Evolutionary conservation across 441 rosid species (phyloP), one percentile per base, ranked within the genome.

Genomic region (Populus trichocarpa): DNA sequence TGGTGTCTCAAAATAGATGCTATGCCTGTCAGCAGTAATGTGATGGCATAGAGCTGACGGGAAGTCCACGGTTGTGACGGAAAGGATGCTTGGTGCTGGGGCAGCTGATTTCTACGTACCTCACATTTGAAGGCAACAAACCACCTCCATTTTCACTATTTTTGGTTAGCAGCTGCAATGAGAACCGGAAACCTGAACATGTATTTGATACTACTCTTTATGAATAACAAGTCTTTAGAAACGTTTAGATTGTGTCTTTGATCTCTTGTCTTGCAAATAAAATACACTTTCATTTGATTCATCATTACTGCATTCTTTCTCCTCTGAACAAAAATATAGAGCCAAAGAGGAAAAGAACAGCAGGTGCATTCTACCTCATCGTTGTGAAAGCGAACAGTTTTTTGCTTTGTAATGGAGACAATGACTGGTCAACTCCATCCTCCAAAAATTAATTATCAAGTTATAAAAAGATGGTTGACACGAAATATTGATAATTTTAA

Each of bases 1-100:
- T 3, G 94, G 93, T 75, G 83, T 91, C n/a, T 77, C 90, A 0
- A 84, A 86, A 25, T 90, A 86, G 83, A 77, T 53, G 26, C 32
- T 8, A 35, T 64, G 13, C 50, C 69, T 5, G 12, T 23, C 6
- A 26, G 20, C 22, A 13, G n/a, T 32, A 50, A 26, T 23, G 12
- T 25, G 18, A 18, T 67, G n/a, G 36, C 25, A 32, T 22, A 71
- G n/a, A 71, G 35, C 40, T 4, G 59, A 46, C 33, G 13, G 40
- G 38, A 70, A 40, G 79, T 13, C 10, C 61, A 1, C 6, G 26
- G 11, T 28, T 6, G 33, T 76, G 67, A 22, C 33, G 7, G 3
- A 25, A 38, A 46, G 64, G 30, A 59, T 69, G 35, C 36, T 75
- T 38, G 30, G 9, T 32, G 28, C 2, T 20, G 67, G 69, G 32